phyloP scores from a whole-genome alignment of 371 early-diverging fungal genomes.

The Saksenaea oblongispora region DNA sequence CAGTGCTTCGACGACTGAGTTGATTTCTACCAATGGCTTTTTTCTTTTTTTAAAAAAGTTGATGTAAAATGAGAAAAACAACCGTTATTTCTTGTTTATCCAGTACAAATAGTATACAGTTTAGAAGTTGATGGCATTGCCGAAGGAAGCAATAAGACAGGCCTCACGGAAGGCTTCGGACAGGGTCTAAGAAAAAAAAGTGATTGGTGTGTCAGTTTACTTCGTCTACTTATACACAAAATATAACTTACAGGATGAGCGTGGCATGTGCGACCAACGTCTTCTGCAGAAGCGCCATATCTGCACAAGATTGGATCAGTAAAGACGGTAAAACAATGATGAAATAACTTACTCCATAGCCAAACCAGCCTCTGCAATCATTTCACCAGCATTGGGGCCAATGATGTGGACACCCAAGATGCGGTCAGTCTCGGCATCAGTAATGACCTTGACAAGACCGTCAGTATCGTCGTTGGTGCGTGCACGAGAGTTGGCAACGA shows the following conservation, averaged over 20 bases:
- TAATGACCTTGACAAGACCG: slow-evolving; percentile 94
- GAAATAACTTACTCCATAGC: slow-evolving; percentile 68
- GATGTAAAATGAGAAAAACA: not conserved
- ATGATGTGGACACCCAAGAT: slow-evolving; percentile 97
- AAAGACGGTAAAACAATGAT: not conserved
- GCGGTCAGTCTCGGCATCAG: slow-evolving; percentile 93
- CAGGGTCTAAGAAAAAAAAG: slow-evolving; percentile 62
- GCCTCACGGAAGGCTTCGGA: slow-evolving; percentile 99
- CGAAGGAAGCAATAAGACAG: slow-evolving; percentile 80
- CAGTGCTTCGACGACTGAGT: no score
- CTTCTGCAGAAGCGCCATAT: slow-evolving; percentile 96
- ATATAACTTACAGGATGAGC: slow-evolving; percentile 81
- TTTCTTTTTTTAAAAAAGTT: no score
- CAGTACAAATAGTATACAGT: slow-evolving; percentile 8
- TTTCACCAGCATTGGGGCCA: slow-evolving; percentile 98
- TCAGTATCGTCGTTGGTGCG: slow-evolving; percentile 96
- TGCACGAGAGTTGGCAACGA: slow-evolving; percentile 96
- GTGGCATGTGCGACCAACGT: slow-evolving; percentile 97
- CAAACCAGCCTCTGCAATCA: slow-evolving; percentile 97
- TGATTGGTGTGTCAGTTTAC: not conserved
- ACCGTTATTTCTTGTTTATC: not conserved
- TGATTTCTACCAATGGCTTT: no score
- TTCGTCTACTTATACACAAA: slow-evolving; percentile 4
- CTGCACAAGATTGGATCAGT: not conserved
- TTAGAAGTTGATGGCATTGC: slow-evolving; percentile 72